These are phyloP conservation scores for Borealophlyctis nickersoniae DNA, from an alignment of 192 early-diverging fungal genomes.

Conservation along the genomic window DNA sequence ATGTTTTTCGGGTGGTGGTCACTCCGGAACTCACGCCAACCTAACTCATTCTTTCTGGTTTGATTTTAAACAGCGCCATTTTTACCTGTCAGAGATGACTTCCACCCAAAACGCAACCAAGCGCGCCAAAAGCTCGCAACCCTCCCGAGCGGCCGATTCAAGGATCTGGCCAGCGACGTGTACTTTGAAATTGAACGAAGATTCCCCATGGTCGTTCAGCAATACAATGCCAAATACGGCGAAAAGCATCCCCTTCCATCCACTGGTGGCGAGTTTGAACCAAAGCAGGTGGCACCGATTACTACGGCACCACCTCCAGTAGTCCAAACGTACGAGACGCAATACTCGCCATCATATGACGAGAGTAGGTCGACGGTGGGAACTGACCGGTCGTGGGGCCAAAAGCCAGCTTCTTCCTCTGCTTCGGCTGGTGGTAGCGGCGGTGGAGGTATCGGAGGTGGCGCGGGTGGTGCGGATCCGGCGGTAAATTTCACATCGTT, in stretches of 20 bases:
- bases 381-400: not conserved
- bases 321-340: conserved; percentile 22
- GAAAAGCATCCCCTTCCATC: too few relatives aligned
- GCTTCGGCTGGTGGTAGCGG: not conserved
- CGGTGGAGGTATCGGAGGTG: not conserved
- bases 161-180: conserved; percentile 89
- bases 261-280: too few relatives aligned
- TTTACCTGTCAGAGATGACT: conserved; percentile 78
- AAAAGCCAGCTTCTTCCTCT: not conserved
- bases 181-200: conserved; percentile 59
- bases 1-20: not conserved
- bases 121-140: conserved; percentile 96
- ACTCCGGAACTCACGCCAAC: not conserved
- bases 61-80: conserved; percentile 59
- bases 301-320: conserved; percentile 7
- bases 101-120: conserved; percentile 94
- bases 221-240: conserved; percentile 26
- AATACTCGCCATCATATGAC: conserved; percentile 21
- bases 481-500: conserved; percentile 55
- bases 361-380: conserved; percentile 13
- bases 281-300: conserved; percentile 14
- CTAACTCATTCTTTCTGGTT: not conserved
- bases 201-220: conserved; percentile 39
- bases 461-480: not conserved
- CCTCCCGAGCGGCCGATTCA: conserved; percentile 78